These are phyloP conservation scores for Coemansia sp. DNA, from an alignment of 192 early-diverging fungal species.

Conservation along the genomic window DNA sequence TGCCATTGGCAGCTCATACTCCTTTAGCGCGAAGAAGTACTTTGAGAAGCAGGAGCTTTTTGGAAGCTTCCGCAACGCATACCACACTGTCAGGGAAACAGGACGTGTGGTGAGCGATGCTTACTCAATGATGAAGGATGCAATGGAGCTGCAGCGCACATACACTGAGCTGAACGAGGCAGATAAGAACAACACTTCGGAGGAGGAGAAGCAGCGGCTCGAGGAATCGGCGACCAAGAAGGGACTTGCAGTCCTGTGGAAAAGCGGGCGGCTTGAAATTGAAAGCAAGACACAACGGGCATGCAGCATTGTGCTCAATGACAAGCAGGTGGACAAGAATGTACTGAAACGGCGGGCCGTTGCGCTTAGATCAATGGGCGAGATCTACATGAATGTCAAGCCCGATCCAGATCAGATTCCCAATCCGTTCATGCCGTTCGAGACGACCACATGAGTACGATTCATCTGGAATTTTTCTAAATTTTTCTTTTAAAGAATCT, in stretches of 20 bases:
- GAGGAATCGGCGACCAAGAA: constrained; percentile 72
- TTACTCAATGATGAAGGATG: constrained; percentile 86
- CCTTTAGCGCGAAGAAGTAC: constrained; percentile 84
- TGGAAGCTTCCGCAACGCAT: constrained; percentile 67
- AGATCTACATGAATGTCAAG: constrained; percentile 74
- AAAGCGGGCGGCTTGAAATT: constrained; percentile 92
- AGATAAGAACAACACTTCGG: constrained; percentile 77
- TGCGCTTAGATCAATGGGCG: constrained; percentile 83
- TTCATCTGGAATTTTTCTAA: too few species aligned
- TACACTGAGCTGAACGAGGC: constrained; percentile 88
- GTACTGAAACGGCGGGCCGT: constrained; percentile 65
- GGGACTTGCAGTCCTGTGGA: constrained; percentile 90
- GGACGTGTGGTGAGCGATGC: constrained; percentile 90
- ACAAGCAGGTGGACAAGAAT: constrained; percentile 60
- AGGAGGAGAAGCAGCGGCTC: constrained; percentile 63
- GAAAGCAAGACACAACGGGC: constrained; percentile 90
- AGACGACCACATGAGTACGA: too few species aligned
- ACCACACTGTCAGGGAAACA: constrained; percentile 79
- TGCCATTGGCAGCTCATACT: constrained; percentile 90
- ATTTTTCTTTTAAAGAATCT: too few species aligned
- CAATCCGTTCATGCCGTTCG: constrained; percentile 42
- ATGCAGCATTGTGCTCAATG: constrained; percentile 80
- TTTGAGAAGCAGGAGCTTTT: constrained; percentile 67
- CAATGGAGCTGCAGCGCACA: constrained; percentile 88
- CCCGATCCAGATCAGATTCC: constrained; percentile 56